Evolutionary conservation across 2,329 filamentous ascomycete species (phyloP).

Genomic region (Gaeumannomyces tritici): DNA sequence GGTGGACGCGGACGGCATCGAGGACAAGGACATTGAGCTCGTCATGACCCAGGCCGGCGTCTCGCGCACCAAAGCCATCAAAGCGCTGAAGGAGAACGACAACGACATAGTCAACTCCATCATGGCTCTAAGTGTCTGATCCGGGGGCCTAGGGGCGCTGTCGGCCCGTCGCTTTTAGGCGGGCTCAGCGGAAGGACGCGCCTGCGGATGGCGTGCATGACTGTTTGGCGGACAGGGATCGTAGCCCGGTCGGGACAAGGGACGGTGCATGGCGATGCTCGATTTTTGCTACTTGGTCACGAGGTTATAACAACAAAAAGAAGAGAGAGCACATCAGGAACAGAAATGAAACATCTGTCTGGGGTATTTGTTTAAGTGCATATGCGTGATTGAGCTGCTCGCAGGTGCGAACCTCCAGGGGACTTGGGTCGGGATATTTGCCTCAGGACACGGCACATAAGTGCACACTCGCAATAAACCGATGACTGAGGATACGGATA

Average conservation of each 20-base stretch:
- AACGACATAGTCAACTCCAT: conserved; percentile 99
- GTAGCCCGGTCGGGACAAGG: not conserved
- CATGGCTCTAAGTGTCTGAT: conserved; percentile 84
- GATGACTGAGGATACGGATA: too few relatives aligned
- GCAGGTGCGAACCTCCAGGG: not conserved
- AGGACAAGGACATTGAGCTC: conserved; percentile 98
- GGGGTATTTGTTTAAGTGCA: not conserved
- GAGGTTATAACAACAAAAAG: not conserved
- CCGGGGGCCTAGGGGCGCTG: not conserved
- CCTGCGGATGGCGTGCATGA: too few relatives aligned
- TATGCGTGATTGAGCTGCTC: not conserved
- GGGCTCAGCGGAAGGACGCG: not conserved
- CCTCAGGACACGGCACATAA: too few relatives aligned
- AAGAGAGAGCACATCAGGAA: not conserved
- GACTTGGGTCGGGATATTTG: not conserved
- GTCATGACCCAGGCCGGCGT: conserved; percentile 98
- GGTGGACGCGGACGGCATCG: conserved; percentile 86
- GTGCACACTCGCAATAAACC: too few relatives aligned
- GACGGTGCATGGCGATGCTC: not conserved
- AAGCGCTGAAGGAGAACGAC: conserved; percentile 97
- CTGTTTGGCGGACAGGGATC: not conserved
- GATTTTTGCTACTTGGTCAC: not conserved
- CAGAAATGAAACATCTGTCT: not conserved
- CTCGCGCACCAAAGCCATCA: conserved; percentile 96
- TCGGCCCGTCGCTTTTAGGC: not conserved